phyloP scores from a whole-genome alignment of 805 yeast species.

The Wickerhamomyces bovis region DNA sequence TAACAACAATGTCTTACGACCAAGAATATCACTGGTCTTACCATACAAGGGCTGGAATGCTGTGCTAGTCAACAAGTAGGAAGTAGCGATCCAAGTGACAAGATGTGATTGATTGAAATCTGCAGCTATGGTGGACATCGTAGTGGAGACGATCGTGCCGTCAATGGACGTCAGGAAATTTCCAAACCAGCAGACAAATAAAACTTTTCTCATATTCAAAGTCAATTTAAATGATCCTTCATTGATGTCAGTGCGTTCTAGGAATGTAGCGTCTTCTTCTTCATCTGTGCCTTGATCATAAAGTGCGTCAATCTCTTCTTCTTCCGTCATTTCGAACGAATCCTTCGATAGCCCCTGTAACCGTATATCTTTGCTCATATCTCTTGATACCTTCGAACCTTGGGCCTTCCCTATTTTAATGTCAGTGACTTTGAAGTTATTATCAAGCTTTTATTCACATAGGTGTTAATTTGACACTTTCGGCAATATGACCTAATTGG shows the following conservation, averaged over 20 bases:
- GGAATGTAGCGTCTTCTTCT: background rate
- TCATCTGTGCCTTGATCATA: background rate
- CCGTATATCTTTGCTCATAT: background rate
- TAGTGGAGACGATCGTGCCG: conserved; percentile 54
- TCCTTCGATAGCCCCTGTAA: background rate
- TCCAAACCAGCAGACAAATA: conserved; percentile 36
- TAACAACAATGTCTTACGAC: conserved; percentile 42
- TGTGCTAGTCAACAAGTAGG: conserved; percentile 60
- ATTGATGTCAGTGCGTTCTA: background rate
- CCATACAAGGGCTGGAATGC: conserved; percentile 76
- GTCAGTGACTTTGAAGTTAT: too few species aligned
- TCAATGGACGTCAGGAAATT: conserved; percentile 51
- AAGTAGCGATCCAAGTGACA: conserved; percentile 67
- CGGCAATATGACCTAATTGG: background rate
- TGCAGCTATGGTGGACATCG: conserved; percentile 53
- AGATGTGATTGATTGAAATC: conserved; percentile 46
- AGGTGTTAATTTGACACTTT: too few species aligned
- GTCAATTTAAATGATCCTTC: background rate
- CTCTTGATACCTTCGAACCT: background rate
- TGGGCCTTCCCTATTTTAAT: too few species aligned
- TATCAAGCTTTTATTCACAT: too few species aligned
- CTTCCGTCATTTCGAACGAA: background rate
- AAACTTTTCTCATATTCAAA: background rate
- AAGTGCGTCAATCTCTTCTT: background rate
- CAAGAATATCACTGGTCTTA: conserved; percentile 59